phyloP scores from a whole-genome alignment of 257 asterid species.

The Nicotiana undulata region DNA sequence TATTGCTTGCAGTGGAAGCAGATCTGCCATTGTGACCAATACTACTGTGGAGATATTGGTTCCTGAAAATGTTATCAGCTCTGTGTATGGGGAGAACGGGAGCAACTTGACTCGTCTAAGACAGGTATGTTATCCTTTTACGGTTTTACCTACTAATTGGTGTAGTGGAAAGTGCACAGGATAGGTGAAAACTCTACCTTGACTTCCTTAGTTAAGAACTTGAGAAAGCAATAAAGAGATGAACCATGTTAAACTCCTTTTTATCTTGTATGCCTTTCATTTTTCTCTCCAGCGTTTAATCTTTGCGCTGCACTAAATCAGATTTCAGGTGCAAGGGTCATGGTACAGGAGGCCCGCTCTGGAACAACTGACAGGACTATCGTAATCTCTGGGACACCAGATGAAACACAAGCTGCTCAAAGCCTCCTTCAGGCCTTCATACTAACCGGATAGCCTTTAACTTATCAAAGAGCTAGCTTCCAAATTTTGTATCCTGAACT shows the following conservation, averaged over 20 bases:
- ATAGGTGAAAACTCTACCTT: background rate
- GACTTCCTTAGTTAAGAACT: background rate
- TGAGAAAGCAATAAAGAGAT: background rate
- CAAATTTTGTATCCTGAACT: background rate
- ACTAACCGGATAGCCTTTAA: conserved; percentile 27
- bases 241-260: background rate
- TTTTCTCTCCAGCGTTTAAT: background rate
- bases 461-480: background rate
- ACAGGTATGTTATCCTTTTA: conserved; percentile 34
- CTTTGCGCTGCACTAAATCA: conserved; percentile 9
- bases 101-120: conserved; percentile 54
- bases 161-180: background rate
- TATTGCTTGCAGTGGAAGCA: conserved; percentile 35
- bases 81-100: conserved; percentile 53
- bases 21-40: conserved; percentile 41
- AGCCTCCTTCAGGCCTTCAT: conserved; percentile 78
- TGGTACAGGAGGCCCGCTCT: conserved; percentile 40
- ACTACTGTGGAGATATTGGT: conserved; percentile 57
- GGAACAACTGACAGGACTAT: conserved; percentile 43
- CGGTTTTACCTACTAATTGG: background rate
- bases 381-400: conserved; percentile 64
- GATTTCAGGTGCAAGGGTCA: conserved; percentile 80
- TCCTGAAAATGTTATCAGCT: conserved; percentile 42
- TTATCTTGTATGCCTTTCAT: background rate
- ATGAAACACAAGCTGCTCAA: conserved; percentile 72